These are phyloP conservation scores for Solanum phureja DNA, from an alignment of 257 asterid species.

Conservation along the genomic window DNA sequence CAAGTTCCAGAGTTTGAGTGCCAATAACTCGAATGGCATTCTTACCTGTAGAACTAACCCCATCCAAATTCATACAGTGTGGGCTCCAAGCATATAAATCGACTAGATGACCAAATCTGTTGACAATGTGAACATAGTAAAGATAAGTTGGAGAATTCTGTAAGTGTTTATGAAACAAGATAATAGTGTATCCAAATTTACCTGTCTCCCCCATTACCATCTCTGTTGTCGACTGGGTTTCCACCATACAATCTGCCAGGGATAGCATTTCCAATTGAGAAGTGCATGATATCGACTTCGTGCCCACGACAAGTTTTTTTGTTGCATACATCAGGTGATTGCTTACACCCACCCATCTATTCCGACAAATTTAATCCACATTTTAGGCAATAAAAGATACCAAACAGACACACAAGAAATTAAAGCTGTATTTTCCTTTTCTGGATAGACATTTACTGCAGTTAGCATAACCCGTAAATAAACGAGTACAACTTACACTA, in stretches of 20 bases:
- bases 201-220: constrained; percentile 50
- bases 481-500: constrained; percentile 30
- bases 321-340: constrained; percentile 55
- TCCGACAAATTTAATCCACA: constrained; percentile 4
- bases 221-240: constrained; percentile 27
- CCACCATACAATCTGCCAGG: constrained; percentile 83
- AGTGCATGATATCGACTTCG: constrained; percentile 91
- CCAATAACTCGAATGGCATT: background rate
- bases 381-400: constrained; percentile 8
- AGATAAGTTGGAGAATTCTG: background rate
- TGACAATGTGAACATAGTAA: constrained; percentile 2
- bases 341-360: constrained; percentile 93
- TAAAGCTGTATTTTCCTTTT: background rate
- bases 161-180: background rate
- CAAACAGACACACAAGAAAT: background rate
- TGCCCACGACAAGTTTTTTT: constrained; percentile 55
- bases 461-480: background rate
- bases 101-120: constrained; percentile 56
- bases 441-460: background rate
- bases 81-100: constrained; percentile 83
- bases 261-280: constrained; percentile 73
- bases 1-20: background rate
- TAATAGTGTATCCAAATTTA: constrained; percentile 3
- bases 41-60: constrained; percentile 52
- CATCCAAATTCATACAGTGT: constrained; percentile 56